Conservation (phyloP, 2,329 filamentous ascomycete genomes). For the Pyrenochaeta sp. region DNA sequence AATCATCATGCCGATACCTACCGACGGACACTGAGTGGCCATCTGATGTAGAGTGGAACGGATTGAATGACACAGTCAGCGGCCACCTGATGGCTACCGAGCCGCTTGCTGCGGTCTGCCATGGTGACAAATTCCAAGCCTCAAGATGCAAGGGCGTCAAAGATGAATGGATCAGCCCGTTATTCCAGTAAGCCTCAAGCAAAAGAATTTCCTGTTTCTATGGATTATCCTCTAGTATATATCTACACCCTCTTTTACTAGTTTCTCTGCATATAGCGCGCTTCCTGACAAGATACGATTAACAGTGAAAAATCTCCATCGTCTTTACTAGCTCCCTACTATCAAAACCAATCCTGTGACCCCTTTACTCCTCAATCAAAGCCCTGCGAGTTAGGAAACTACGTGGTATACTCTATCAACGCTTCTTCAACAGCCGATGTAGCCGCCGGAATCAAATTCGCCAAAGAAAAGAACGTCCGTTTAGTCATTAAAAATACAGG, state of each 20-base stretch:
- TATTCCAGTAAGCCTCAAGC: background rate
- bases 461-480: conserved; percentile 13
- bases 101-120: conserved; percentile 43
- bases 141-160: background rate
- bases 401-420: conserved; percentile 40
- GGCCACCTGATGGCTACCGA: conserved; percentile 44
- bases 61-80: conserved; percentile 41
- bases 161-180: conserved; percentile 13
- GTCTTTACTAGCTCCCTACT: conserved; percentile 23
- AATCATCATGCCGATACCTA: background rate
- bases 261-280: conserved; percentile 47
- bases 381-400: conserved; percentile 14
- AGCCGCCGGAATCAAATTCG: conserved; percentile 13
- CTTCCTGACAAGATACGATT: no score
- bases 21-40: conserved; percentile 5
- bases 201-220: background rate
- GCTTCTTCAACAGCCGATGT: conserved; percentile 8
- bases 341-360: conserved; percentile 50
- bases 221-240: conserved; percentile 26
- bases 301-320: no score
- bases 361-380: conserved; percentile 36
- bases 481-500: conserved; percentile 20
- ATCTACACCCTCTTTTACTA: background rate
- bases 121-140: conserved; percentile 18
- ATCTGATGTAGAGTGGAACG: conserved; percentile 21